Evolutionary conservation across 2,329 filamentous ascomycete genomes (phyloP), one percentile per base, ranked within the genome.

Genomic region (Diaporthe sp.): DNA sequence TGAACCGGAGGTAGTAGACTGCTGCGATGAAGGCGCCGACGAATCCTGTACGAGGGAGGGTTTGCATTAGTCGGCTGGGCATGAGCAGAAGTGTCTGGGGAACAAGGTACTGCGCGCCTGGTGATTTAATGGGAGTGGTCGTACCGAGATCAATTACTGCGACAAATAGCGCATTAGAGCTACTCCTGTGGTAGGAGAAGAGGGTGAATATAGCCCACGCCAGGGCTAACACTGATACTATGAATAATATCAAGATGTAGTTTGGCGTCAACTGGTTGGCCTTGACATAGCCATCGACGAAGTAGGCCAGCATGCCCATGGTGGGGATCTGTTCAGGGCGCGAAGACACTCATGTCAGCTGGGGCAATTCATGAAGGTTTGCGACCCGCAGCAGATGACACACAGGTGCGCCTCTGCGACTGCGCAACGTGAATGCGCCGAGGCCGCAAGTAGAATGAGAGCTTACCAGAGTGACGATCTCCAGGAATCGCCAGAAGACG

Each of bases 261-360:
- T 87, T 84, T 32, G 91, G 92, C 0, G 91, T 91, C 69, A 92
- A 85, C 75, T 85, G 80, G 82, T 93, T 92, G 78, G 82, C 79
- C 70, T 83, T 80, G 78, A 88, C 86, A 83, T 90, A 92, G 77
- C 87, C 86, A 82, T 92, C 83, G 77, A 93, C 88, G 80, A 93
- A 93, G 85, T 88, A 93, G 78, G 89, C 87, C 70, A 92, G 88
- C 88, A 93, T 92, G 83, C 91, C 91, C 82, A 93, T 87, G 32
- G 85, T 88, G 56, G 91, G 91, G 80, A 92, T 92, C 91, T 93
- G 77, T 19, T 22, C 1, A 66, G 22, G 30, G 25, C 32, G 39
- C 66, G 37, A 50, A 53, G 35, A 53, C 12, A 17, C 68, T 30
- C 72, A 53, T 51, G 70, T 66, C 27, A 65, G 61, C 66, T 22